Conservation (phyloP, 1,139 yeast genomes). For the Diutina mesorugosa region DNA sequence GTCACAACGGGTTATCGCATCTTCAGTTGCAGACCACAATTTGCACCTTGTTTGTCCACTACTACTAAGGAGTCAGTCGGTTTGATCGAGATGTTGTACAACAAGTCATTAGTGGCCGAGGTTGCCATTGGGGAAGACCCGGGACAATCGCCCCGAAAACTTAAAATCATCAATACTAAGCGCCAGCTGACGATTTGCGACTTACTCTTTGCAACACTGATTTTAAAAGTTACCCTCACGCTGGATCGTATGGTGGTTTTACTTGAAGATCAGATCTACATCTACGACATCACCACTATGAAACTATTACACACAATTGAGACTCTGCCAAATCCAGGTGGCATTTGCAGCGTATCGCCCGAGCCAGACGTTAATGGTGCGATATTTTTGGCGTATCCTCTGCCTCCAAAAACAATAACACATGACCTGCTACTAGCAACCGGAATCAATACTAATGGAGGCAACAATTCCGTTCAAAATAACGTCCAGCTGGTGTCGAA, state of each 20-base stretch:
- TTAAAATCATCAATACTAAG: slow-evolving; percentile 75
- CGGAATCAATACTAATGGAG: slow-evolving; percentile 34
- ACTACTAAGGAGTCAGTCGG: slow-evolving; percentile 45
- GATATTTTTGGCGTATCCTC: slow-evolving; percentile 75
- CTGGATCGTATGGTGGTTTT: slow-evolving; percentile 63
- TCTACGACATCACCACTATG: slow-evolving; percentile 85
- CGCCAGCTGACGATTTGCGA: slow-evolving; percentile 66
- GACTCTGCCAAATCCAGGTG: slow-evolving; percentile 56
- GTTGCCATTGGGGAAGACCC: slow-evolving; percentile 85
- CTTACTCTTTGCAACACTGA: slow-evolving; percentile 76
- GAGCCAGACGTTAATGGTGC: slow-evolving; percentile 29
- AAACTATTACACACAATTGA: slow-evolving; percentile 79
- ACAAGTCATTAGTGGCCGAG: slow-evolving; percentile 76
- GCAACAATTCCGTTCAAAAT: slow-evolving; percentile 26
- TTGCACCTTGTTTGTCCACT: slow-evolving; percentile 61
- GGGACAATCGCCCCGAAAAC: slow-evolving; percentile 65
- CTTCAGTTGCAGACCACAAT: slow-evolving; percentile 72
- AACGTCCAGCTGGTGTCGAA: slow-evolving; percentile 33
- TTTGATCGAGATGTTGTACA: slow-evolving; percentile 81
- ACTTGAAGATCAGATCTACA: slow-evolving; percentile 73
- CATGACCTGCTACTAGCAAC: slow-evolving; percentile 30
- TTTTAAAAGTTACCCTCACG: slow-evolving; percentile 67
- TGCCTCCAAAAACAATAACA: slow-evolving; percentile 48
- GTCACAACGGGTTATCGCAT: slow-evolving; percentile 67
- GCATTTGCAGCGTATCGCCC: slow-evolving; percentile 57